Evolutionary conservation across 805 yeast species (phyloP), one percentile per base, ranked within the genome.

Genomic region (Isabelozyma pseudorhagii): DNA sequence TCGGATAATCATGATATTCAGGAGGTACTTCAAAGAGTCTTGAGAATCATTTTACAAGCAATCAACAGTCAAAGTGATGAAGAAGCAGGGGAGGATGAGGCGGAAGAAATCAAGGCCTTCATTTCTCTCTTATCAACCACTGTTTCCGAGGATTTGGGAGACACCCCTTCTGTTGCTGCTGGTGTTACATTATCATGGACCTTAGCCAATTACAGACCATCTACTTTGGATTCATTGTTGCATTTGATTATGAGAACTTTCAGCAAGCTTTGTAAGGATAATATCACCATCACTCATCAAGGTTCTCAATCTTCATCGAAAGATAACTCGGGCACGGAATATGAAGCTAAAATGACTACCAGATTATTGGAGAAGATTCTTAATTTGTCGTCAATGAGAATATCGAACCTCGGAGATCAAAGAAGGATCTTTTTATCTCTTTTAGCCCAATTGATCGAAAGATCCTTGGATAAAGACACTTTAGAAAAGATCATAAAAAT

Each of bases 321-420:
- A 45, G 72, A 66, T 15, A 59, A 54, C 53, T n/a, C 62, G 6
- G 60, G 62, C 34, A 63, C 73, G 10, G 96, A 87, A 47, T 80
- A 78, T 55, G 97, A 90, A 60, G 88, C 93, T 8, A 84, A 81
- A 59, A 85, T 87, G 77, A 87, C 96, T 0, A 85, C 94, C 0
- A 82, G 79, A 50, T 68, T 91, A 36, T 71, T 94, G 42, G 90
- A 87, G 51, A 87, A 87, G 64, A 82, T 90, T 25, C 71, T 94
- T 47, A 84, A 85, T 54, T 77, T 93, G 46, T 83, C 93, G 1
- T 83, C 96, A 0, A 79, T 81, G 75, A 81, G 97, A 55, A 89
- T 94, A 5, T 82, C 96, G 0, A 79, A 81, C n/a, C 72, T 96
- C 25, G 97, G 97, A 2, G 99, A 94, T 58, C 97, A 93, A 60